A percentile compares a stretch with the other conserved stretches of the same genome.
phyloP scores from a whole-genome alignment of 2,329 filamentous ascomycete species.

The Neurospora sp. region DNA sequence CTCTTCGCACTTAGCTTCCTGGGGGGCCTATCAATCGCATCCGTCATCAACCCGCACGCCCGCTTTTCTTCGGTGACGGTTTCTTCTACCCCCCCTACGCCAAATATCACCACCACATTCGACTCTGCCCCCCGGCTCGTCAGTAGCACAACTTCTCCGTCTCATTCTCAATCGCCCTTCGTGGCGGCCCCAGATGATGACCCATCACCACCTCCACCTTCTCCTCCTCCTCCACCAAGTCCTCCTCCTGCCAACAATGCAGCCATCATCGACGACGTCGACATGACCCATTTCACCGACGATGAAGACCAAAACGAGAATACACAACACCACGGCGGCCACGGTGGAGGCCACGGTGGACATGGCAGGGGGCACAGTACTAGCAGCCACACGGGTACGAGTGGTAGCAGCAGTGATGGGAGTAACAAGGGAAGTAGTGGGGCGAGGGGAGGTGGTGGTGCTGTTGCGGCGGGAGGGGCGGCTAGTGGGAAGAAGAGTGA shows the following conservation, averaged over 20 bases:
- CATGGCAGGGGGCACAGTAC: neutral
- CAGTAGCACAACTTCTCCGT: too few relatives aligned
- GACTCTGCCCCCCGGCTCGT: too few relatives aligned
- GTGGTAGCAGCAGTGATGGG: neutral
- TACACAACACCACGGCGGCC: neutral
- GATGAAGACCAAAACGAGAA: neutral
- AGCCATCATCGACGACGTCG: neutral
- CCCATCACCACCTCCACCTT: neutral
- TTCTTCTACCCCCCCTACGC: too few relatives aligned
- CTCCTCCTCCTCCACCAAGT: neutral
- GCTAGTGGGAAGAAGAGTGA: neutral
- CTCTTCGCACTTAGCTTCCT: neutral
- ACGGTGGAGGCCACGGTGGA: neutral
- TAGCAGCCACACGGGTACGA: neutral
- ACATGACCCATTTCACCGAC: neutral
- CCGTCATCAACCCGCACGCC: neutral
- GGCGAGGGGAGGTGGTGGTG: neutral
- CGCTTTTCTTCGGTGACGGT: fast-evolving
- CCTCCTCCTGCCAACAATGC: neutral
- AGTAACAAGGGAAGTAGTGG: neutral
- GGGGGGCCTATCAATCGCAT: neutral
- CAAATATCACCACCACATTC: too few relatives aligned
- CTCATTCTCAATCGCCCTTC: too few relatives aligned
- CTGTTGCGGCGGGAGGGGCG: neutral
- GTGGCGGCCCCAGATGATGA: too few relatives aligned